Percentiles rank a stretch among this genome's conserved stretches.
Evolutionary conservation across 208 protist genomes (phyloP).

Genomic region (Jaenimonas drosophilae): DNA sequence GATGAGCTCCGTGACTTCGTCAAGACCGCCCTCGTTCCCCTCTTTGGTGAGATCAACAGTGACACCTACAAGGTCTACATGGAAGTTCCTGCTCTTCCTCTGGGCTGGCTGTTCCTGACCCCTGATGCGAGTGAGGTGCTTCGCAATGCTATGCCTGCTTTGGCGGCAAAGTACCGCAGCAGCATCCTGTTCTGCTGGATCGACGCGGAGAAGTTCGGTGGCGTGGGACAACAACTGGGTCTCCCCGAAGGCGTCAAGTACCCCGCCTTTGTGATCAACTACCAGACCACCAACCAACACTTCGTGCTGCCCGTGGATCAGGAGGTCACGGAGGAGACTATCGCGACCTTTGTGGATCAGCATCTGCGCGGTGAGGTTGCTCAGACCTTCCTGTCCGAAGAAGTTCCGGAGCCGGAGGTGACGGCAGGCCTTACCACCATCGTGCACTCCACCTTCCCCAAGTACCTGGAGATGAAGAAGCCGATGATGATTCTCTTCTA

Average conservation of each 20-base stretch:
- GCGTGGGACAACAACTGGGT: conserved; percentile 45
- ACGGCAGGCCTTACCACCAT: conserved; percentile 74
- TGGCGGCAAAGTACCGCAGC: conserved; percentile 66
- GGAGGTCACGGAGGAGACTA: conserved; percentile 22
- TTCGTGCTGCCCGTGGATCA: conserved; percentile 36
- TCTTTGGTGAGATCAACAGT: conserved; percentile 62
- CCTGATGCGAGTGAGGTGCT: conserved; percentile 11
- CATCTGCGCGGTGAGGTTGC: conserved; percentile 37
- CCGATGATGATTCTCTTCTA: conserved; percentile 93
- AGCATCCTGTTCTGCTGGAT: conserved; percentile 68
- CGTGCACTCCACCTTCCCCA: conserved; percentile 46
- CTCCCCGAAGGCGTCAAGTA: conserved; percentile 44
- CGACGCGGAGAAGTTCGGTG: conserved; percentile 54
- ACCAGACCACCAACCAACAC: conserved; percentile 28
- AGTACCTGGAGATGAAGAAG: conserved; percentile 48
- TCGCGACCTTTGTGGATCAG: conserved; percentile 46
- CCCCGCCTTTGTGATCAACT: conserved; percentile 75
- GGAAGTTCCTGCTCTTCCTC: conserved; percentile 10
- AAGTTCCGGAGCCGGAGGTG: conserved; percentile 51
- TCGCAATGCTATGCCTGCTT: conserved; percentile 17
- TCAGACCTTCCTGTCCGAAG: conserved; percentile 40
- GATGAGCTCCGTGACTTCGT: conserved; percentile 51
- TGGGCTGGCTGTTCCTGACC: conserved; percentile 68
- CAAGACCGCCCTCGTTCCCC: conserved; percentile 22
- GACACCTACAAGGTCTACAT: conserved; percentile 63